Base-by-base conservation (phyloP, 2,329 filamentous ascomycete genomes). In the Phialophora expanda region DNA sequence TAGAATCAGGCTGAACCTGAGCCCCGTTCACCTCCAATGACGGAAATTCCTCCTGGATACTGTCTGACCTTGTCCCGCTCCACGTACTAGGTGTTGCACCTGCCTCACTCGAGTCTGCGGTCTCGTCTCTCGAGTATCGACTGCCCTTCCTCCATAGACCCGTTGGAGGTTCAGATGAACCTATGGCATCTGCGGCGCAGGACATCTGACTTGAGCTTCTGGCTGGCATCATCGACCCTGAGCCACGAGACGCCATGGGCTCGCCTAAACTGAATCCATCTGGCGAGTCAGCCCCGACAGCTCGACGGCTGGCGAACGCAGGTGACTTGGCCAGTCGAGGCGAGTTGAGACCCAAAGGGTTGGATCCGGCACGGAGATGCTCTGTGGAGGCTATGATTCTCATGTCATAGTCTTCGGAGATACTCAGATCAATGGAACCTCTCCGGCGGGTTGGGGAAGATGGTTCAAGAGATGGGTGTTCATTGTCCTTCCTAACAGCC, bases 401-500 rank as follows among this genome's bases (percentile, higher is more conserved):
- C 76, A 89, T 80, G 34, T 86, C 83, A 72, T 88, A 89, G 11
- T 83, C 78, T 2, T 83, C 80, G n/a, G 83, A 78, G 38, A 86
- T 70, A 4, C 74, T 72, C 34, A 73, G 63, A 53, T 77, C 75
- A 20, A 72, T 62, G 2, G 72, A 71, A 8, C 67, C 69, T 34
- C 73, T 71, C 28, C 66, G 58, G 22, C 62, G 58, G 12, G 69
- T 68, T 12, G 66, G 20, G 54, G 67, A 71, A 38, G 55, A 46
- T 14, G 64, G 53, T 41, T 62, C 56, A 53, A 11, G 67, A 65
- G 41, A 60, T 51, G 1, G 62, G n/a, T 17, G 69, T 66, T 46
- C 74, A 56, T 22, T 70, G 71, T 58, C 74, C 67, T 88, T 89
- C 57, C 88, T 85, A 17, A 89, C 84, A 4, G 94, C 94, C 88